Percentiles rank a stretch among this genome's conserved stretches.
Conservation (phyloP, 352 stramenopile species). For the Globisporangium heterothallicum region DNA sequence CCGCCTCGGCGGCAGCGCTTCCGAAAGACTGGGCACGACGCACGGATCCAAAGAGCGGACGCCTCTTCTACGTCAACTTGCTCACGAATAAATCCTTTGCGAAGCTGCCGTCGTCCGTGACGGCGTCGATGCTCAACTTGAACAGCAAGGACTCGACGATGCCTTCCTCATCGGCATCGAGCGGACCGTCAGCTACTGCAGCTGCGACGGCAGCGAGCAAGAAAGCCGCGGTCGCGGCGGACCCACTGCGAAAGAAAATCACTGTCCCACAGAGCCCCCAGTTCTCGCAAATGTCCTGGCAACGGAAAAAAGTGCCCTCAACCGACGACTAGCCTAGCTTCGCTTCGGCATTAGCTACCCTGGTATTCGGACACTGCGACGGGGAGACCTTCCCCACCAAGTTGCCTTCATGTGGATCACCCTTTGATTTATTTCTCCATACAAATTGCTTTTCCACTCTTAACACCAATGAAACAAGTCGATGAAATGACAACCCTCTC, state of each 20-base stretch:
- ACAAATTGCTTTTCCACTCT: no score
- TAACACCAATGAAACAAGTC: no score
- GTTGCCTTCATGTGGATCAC: no score
- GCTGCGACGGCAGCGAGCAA: conserved; percentile 7
- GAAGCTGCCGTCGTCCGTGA: conserved; percentile 69
- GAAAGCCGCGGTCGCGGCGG: conserved; percentile 1
- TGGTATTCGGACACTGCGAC: background rate
- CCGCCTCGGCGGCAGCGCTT: conserved; percentile 27
- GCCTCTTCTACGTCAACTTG: conserved; percentile 81
- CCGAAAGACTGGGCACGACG: conserved; percentile 77
- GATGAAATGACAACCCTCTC: no score
- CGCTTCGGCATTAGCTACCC: background rate
- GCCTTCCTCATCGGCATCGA: background rate
- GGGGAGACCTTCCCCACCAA: background rate
- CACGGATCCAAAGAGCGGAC: conserved; percentile 72
- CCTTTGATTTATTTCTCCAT: no score
- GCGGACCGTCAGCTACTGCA: conserved; percentile 6
- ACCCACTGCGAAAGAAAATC: conserved; percentile 30
- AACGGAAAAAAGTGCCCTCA: conserved; percentile 42
- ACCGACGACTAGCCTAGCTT: conserved; percentile 27
- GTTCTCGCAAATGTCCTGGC: conserved; percentile 83
- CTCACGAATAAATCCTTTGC: conserved; percentile 80
- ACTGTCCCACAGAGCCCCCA: conserved; percentile 66
- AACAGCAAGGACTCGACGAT: background rate
- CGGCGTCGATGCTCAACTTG: conserved; percentile 35